A percentile compares a stretch with the other conserved stretches of the same genome.
Evolutionary conservation across 148 eudicot species (phyloP).

Genomic region (Chenopodium quinoa): DNA sequence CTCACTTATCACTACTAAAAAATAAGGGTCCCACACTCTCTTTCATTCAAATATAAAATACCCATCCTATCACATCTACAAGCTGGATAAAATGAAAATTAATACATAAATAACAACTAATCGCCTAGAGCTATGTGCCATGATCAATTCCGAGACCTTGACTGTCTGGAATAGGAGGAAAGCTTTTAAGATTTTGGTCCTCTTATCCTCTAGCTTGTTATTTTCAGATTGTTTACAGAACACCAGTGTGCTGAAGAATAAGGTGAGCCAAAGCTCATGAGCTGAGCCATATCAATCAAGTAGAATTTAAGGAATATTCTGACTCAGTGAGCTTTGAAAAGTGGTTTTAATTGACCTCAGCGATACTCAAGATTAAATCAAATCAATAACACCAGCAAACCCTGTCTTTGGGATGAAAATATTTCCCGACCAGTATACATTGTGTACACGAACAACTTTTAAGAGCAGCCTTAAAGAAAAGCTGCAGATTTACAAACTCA

Average conservation of each 20-base stretch:
- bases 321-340: neutral
- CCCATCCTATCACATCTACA: no score
- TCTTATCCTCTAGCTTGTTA: neutral
- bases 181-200: neutral
- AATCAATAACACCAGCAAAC: neutral
- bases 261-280: neutral
- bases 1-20: no score
- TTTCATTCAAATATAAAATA: no score
- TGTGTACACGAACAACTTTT: neutral
- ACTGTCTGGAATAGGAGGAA: neutral
- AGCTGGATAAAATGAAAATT: no score
- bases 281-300: neutral
- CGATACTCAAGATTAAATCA: neutral
- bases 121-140: neutral
- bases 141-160: neutral
- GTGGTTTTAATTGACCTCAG: neutral
- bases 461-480: neutral
- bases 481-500: neutral
- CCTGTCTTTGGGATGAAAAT: neutral
- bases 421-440: neutral
- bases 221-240: neutral
- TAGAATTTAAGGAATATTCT: neutral
- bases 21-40: no score
- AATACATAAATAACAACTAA: no score
- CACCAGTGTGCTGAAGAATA: neutral